Evolutionary conservation across 1,284 basidiomycete genomes (phyloP), one percentile per base, ranked within the genome.

Genomic region (Bothia castanella): DNA sequence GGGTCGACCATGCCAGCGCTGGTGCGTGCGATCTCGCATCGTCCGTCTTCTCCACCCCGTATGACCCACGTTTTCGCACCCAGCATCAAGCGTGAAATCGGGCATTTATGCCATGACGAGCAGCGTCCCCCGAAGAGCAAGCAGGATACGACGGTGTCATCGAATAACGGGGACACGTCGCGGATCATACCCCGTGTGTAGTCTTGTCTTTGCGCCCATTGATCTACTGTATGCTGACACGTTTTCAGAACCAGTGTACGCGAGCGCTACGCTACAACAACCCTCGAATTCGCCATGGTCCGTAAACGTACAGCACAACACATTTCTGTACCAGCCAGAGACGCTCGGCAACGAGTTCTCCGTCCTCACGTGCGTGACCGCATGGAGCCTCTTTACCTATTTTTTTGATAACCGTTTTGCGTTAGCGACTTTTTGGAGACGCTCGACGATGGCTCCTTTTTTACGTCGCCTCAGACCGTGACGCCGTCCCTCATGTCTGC

Each of bases 31-130:
- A 50, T 49, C 34, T 51, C n/a, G 46, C 31, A 41, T 45, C 36
- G 25, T 38, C 31, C 13, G 11, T 19, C 20, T 17, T 32, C 13
- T 14, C 3, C 41, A 35, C n/a, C 19, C 20, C 37, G 21, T n/a
- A 34, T 51, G 46, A 50, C 47, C n/a, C 47, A 46, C 45, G 17
- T 41, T 27, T 49, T 19, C 29, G 25, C 25, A 4, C 5, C 34
- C 62, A 94, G 92, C 61, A 90, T 94, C 59, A 94, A 94, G 69
- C 82, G 92, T 48, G 92, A 93, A 66, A 95, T 94, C 57, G 89
- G 90, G 0, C 89, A 94, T 71, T 75, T 94, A 11, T 95, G 92
- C 63, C 87, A 92, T 63, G 91, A 94, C 69, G 90, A 93, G 63
- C 81, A 81, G 46, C 80, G 87, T 52, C 79, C 77, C 5, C 57